Base-by-base conservation (phyloP, 768 basidiomycete genomes). In the Rhizopogon roseolus region DNA sequence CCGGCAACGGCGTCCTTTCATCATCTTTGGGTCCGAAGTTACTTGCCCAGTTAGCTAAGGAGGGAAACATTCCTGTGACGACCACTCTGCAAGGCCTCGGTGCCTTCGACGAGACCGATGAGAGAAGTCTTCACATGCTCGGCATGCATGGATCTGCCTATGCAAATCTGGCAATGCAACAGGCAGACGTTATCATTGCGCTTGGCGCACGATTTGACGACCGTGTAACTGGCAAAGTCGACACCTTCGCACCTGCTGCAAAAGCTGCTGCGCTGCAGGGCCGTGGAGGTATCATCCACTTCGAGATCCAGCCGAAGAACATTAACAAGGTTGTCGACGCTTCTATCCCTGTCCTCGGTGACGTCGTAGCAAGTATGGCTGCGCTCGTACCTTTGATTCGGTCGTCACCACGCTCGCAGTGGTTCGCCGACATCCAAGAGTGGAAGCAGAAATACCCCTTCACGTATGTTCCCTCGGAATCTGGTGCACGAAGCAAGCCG, bases 61-160 rank as follows among this genome's bases (percentile, higher is more conserved):
- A 85, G 52, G 96, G 93, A 50, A 93, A 94, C 70, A 98, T 98
- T 58, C 97, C 97, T 52, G 95, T 98, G 42, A 96, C 93, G 56
- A 98, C 97, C 17, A 98, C 96, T 40, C 73, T 99, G 10, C 95
- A 96, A 64, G 97, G 96, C 53, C 85, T 99, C 42, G 97, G 97
- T 57, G 87, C 90, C 2, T 99, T 90, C 65, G 94, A 98, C 72
- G 97, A 99, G 77, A 82, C 79, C 50, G 81, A 93, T 70, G 83
- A 86, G 36, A 84, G 80, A 70, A 87, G 88, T 59, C 73, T 99
- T 65, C 94, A 98, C 70, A 98, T 98, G 96, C 82, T 99, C 52
- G 96, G 96, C 54, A 98, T 98, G 97, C 97, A 98, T 75, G 97
- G 97, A 5, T 85, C 85, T 28, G 93, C 95, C 5, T 98, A 98